These are phyloP conservation scores for Hymenoscyphus scutula DNA, from an alignment of 2,329 filamentous ascomycete species.

Conservation along the genomic window DNA sequence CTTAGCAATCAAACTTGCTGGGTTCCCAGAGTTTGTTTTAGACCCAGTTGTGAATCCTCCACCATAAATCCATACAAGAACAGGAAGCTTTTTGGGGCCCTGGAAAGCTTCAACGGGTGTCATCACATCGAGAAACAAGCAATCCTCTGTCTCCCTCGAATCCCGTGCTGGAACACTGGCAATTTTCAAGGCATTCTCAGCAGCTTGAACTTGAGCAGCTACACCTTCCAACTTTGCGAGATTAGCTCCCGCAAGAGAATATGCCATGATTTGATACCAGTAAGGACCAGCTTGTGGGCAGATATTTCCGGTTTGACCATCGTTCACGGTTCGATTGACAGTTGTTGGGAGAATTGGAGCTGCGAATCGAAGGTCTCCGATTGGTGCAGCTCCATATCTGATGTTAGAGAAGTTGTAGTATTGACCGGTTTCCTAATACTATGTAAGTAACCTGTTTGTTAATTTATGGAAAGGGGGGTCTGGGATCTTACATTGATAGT, in stretches of 20 bases:
- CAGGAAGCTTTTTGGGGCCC: conserved; percentile 33
- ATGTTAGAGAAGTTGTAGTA: conserved; percentile 41
- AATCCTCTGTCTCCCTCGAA: conserved; percentile 40
- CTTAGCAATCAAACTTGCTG: conserved; percentile 40
- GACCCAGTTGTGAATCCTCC: conserved; percentile 45
- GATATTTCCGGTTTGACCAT: conserved; percentile 33
- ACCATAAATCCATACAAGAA: conserved; percentile 51
- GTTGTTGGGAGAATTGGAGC: conserved; percentile 36
- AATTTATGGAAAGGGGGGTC: background rate
- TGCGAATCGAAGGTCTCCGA: conserved; percentile 43
- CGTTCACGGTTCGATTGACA: conserved; percentile 31
- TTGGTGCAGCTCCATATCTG: conserved; percentile 42
- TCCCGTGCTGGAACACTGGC: conserved; percentile 14
- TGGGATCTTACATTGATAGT: conserved; percentile 30
- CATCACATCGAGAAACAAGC: conserved; percentile 46
- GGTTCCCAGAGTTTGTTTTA: conserved; percentile 40
- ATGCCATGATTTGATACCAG: conserved; percentile 26
- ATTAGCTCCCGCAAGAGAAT: conserved; percentile 18
- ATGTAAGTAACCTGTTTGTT: background rate
- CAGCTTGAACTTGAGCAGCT: conserved; percentile 7
- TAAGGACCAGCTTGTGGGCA: conserved; percentile 39
- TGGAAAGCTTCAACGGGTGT: conserved; percentile 39
- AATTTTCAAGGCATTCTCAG: conserved; percentile 10
- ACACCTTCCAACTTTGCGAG: conserved; percentile 12
- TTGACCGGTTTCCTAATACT: conserved; percentile 30